Conservation (phyloP, 2,329 filamentous ascomycete genomes). For the Talaromyces sp. region DNA sequence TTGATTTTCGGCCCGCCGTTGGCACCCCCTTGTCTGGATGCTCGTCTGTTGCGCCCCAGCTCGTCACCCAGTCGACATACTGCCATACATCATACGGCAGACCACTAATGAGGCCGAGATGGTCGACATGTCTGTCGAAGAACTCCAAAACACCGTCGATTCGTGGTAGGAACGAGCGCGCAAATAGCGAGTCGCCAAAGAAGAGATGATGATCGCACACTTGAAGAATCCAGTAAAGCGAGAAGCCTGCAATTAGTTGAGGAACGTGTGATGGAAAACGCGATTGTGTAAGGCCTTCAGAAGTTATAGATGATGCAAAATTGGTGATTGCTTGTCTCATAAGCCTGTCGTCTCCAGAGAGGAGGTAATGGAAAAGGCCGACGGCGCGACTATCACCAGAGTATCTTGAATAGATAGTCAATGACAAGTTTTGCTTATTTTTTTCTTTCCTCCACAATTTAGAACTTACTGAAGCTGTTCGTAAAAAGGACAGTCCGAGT, state of each 20-base stretch:
- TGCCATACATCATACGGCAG: constrained; percentile 25
- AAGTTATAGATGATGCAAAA: constrained; percentile 22
- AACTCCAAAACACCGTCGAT: constrained; percentile 12
- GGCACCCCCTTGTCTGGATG: constrained; percentile 37
- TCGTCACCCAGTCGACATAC: constrained; percentile 31
- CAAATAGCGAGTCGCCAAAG: constrained; percentile 23
- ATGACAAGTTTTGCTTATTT: neutral
- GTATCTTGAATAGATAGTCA: constrained; percentile 14
- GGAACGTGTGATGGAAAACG: constrained; percentile 27
- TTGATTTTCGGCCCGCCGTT: constrained; percentile 29
- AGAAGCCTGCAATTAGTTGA: constrained; percentile 24
- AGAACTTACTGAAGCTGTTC: constrained; percentile 28
- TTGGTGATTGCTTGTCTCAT: constrained; percentile 29
- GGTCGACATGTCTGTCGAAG: constrained; percentile 12
- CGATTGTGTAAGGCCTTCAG: constrained; percentile 25
- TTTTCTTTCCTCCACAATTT: neutral
- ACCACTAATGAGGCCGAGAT: constrained; percentile 17
- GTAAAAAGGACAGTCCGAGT: constrained; percentile 32
- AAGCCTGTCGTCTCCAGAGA: constrained; percentile 28
- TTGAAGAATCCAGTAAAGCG: constrained; percentile 29
- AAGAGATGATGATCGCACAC: constrained; percentile 25
- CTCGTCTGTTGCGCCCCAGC: constrained; percentile 23
- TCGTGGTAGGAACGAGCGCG: constrained; percentile 17
- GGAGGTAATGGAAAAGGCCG: constrained; percentile 26
- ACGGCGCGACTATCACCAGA: constrained; percentile 20